Evolutionary conservation across 805 yeast species (phyloP).

Genomic region (Candida ulmi): DNA sequence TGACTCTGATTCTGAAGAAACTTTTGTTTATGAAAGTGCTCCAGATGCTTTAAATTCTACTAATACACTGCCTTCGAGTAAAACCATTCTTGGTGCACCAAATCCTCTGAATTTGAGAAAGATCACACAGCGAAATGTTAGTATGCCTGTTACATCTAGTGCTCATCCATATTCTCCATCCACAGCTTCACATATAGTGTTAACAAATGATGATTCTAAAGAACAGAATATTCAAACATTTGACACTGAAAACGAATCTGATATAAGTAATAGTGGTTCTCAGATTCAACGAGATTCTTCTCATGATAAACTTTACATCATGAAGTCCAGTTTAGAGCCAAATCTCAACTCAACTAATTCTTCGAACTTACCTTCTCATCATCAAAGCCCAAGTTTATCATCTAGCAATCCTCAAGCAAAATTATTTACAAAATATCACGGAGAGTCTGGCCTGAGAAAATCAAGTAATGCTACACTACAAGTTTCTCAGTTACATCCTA

Average conservation of each 20-base stretch:
- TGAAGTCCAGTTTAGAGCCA: constrained; percentile 1
- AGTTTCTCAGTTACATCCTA: neutral
- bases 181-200: constrained; percentile 4
- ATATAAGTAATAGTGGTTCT: constrained; percentile 4
- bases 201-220: constrained; percentile 6
- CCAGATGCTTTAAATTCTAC: constrained; percentile 21
- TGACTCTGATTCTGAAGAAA: constrained; percentile 86
- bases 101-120: constrained; percentile 17
- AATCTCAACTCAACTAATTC: neutral
- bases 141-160: constrained; percentile 20
- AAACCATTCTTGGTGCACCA: constrained; percentile 5
- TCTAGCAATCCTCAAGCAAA: neutral
- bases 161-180: constrained; percentile 7
- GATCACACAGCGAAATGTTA: constrained; percentile 19
- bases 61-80: constrained; percentile 13
- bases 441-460: constrained; percentile 10
- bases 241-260: constrained; percentile 14
- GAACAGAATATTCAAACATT: constrained; percentile 7
- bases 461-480: constrained; percentile 7
- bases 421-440: constrained; percentile 18
- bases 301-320: neutral
- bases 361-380: too few relatives aligned
- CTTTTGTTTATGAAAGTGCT: constrained; percentile 80
- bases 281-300: constrained; percentile 1
- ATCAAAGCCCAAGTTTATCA: neutral